A percentile compares a stretch with the other conserved stretches of the same genome.
These are phyloP conservation scores for Cytospora schulzeri DNA, from an alignment of 2,329 filamentous ascomycete species.

Conservation along the genomic window DNA sequence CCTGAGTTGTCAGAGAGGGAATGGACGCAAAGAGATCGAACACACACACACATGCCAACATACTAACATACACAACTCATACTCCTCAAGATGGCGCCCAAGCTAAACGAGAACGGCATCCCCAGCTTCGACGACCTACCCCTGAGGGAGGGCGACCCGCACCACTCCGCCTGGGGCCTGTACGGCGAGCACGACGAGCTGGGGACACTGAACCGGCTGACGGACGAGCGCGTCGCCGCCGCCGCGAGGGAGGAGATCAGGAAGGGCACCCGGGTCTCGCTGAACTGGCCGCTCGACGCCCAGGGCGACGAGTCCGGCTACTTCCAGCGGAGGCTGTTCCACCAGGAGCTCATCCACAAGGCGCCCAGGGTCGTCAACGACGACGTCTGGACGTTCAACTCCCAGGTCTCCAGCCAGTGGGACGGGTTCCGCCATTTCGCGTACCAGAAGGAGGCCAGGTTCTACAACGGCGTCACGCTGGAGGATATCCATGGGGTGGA, in stretches of 20 bases:
- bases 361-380: constrained; percentile 58
- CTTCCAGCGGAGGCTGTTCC: constrained; percentile 58
- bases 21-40: constrained; percentile 11
- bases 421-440: constrained; percentile 56
- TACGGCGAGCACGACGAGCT: constrained; percentile 61
- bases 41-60: neutral
- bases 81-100: constrained; percentile 26
- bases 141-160: constrained; percentile 49
- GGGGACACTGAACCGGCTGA: constrained; percentile 63
- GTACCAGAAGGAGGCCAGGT: constrained; percentile 47
- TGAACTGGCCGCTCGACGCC: constrained; percentile 62
- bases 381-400: constrained; percentile 61
- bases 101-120: constrained; percentile 45
- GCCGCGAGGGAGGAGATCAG: constrained; percentile 55
- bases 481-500: constrained; percentile 37
- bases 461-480: constrained; percentile 40
- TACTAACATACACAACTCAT: too few relatives aligned
- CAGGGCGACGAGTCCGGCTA: constrained; percentile 51
- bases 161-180: constrained; percentile 48
- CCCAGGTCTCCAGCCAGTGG: constrained; percentile 61
- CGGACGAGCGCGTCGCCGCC: constrained; percentile 52
- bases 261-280: constrained; percentile 58
- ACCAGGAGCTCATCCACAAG: constrained; percentile 55
- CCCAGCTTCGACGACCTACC: constrained; percentile 52
- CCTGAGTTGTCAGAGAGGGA: neutral